Base-by-base conservation (phyloP, 768 basidiomycete genomes). In the Hemileccinum rubropunctum region DNA sequence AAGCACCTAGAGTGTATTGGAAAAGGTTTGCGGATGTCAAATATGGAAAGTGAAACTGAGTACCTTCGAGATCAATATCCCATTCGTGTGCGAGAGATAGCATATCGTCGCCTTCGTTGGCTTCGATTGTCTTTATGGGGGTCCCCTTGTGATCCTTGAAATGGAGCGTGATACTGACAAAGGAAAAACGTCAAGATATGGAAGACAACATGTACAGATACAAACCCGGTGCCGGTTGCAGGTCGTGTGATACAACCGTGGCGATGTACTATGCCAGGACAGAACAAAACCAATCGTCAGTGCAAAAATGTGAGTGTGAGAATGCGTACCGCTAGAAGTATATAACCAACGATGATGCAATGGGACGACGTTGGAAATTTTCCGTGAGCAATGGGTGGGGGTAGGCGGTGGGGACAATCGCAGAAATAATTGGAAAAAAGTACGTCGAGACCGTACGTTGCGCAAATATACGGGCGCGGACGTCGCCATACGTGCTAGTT, bases 21-120 rank as follows among this genome's bases (percentile, higher is more conserved):
- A 30, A 12, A n/a, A n/a, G n/a, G n/a, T n/a, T n/a, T n/a, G n/a
- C n/a, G n/a, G n/a, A n/a, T n/a, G n/a, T n/a, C n/a, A n/a, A n/a
- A n/a, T n/a, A n/a, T n/a, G n/a, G n/a, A n/a, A n/a, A n/a, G n/a
- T n/a, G n/a, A n/a, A n/a, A n/a, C n/a, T n/a, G n/a, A n/a, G 53
- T 56, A 91, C 95, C 95, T 76, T 98, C 95, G 17, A 98, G 76
- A 65, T 98, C 95, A 47, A 99, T 82, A 59, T 98, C 95, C 63
- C 95, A 83, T 67, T 97, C 95, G 62, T 97, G 94, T 6, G 95
- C 94, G 48, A 99, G 75, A 18, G 84, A 83, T 30, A 99, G 73
- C 32, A 99, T 71, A 63, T 97, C 92, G 64, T 99, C 95, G 11
- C 95, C 97, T 61, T 95, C 93, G 65, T 88, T 94, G 3, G 80